Evolutionary conservation across 768 basidiomycete species (phyloP), one percentile per base, ranked within the genome.

Genomic region (Mycena albidolilacea): DNA sequence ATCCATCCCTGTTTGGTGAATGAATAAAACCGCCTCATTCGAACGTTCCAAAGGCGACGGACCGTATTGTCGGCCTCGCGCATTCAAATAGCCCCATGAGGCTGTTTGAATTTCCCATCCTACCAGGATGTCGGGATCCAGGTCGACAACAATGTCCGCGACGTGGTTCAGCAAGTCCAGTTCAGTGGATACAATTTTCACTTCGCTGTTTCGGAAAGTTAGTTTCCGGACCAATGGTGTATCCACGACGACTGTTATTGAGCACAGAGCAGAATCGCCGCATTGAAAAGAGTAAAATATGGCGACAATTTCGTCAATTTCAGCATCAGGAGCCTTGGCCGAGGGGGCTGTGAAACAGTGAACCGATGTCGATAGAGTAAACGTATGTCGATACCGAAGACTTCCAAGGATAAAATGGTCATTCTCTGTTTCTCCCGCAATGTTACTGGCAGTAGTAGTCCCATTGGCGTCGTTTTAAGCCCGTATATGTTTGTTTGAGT

Each of bases 51-150:
- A n/a, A 2, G 10, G 15, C 39, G 66, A 82, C 71, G 30, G 66
- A 94, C 95, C 92, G 72, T 90, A 89, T 5, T 82, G 80, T 64
- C 80, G 80, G 17, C 90, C 93, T 52, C 97, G 88, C n/a, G 89
- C 88, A 61, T 87, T 84, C 1, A 98, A 83, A 81, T 96, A 99
- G 0, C 97, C 97, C 97, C 98, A 99, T 7, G 95, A 96, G 3
- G 88, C 86, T 21, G 85, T 85, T 78, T 98, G 96, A 14, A 97
- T 87, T 72, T 99, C 97, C 95, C 96, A 99, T 17, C 97, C 97
- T 0, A 90, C 87, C 9, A 99, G 78, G 50, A 98, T 92, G 80
- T 99, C 98, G 0, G 98, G 98, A 82, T 99, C 96, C 74, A 95
- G 83, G 1, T 90, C 89, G 30, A 89, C 78, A 0, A 98, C 89